Evolutionary conservation across 495 filamentous ascomycete species (phyloP).

Genomic region (Neurospora hispaniola): DNA sequence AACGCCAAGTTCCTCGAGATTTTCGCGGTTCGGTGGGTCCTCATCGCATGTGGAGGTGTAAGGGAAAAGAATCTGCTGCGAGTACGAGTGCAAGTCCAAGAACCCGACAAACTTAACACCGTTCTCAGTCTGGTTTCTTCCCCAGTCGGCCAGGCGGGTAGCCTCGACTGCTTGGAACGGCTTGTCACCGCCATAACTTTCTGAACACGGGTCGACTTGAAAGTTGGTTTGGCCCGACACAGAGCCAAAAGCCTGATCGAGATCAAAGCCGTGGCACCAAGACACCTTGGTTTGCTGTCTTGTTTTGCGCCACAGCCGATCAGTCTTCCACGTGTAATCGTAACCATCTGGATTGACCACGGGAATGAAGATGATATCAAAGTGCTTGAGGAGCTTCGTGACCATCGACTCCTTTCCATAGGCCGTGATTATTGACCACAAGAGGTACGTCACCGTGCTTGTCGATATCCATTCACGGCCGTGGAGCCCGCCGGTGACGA

Average conservation of each 20-base stretch:
- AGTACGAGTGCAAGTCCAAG: slow-evolving; percentile 90
- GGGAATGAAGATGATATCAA: slow-evolving; percentile 80
- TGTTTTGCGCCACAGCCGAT: slow-evolving; percentile 94
- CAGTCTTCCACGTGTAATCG: slow-evolving; percentile 82
- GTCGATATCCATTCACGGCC: slow-evolving; percentile 95
- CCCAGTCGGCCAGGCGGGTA: slow-evolving; percentile 68
- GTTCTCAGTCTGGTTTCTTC: slow-evolving; percentile 67
- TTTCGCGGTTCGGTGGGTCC: slow-evolving; percentile 77
- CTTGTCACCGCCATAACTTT: slow-evolving; percentile 74
- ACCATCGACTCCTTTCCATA: slow-evolving; percentile 59
- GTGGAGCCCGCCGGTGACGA: slow-evolving; percentile 77
- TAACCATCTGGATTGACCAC: slow-evolving; percentile 92
- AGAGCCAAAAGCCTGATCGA: slow-evolving; percentile 78
- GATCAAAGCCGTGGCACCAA: slow-evolving; percentile 78
- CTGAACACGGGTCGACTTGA: slow-evolving; percentile 76
- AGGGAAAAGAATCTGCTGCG: slow-evolving; percentile 88
- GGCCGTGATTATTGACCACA: slow-evolving; percentile 76
- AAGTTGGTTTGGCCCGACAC: slow-evolving; percentile 64
- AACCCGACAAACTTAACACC: slow-evolving; percentile 67
- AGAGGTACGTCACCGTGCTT: slow-evolving; percentile 81
- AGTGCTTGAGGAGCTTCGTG: slow-evolving; percentile 65
- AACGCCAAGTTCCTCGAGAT: slow-evolving; percentile 78
- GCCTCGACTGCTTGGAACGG: slow-evolving; percentile 83
- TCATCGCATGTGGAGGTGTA: slow-evolving; percentile 75
- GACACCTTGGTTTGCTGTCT: slow-evolving; percentile 72